phyloP scores from a whole-genome alignment of 345 rosid species.

The Eucalyptus camaldulensis region DNA sequence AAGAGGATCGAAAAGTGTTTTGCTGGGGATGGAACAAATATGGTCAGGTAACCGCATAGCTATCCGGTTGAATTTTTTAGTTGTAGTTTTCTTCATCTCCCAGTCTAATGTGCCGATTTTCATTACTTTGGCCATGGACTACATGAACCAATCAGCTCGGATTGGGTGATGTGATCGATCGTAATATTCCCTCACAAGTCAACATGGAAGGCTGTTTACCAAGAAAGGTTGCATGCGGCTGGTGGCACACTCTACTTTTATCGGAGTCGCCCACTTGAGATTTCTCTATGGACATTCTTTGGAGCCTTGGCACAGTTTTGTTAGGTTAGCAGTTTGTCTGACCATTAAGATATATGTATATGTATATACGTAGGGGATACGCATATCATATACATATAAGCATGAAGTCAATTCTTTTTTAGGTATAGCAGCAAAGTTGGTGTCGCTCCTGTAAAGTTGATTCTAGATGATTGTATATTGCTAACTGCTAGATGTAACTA shows the following conservation, averaged over 20 bases:
- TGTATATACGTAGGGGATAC: background rate
- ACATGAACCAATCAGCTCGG: slow-evolving; percentile 57
- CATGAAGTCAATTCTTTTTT: background rate
- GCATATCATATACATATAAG: background rate
- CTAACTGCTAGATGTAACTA: background rate
- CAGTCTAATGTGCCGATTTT: background rate
- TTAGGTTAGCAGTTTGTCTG: slow-evolving; percentile 26
- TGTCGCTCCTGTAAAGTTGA: background rate
- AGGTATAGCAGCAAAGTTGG: background rate
- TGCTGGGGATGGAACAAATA: slow-evolving; percentile 99
- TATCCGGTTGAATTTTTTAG: background rate
- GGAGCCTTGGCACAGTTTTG: slow-evolving; percentile 38
- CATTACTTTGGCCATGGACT: background rate
- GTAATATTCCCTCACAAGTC: slow-evolving; percentile 69
- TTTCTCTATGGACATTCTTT: background rate
- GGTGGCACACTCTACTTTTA: slow-evolving; percentile 98
- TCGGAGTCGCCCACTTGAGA: slow-evolving; percentile 46
- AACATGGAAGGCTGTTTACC: slow-evolving; percentile 48
- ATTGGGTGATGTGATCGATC: slow-evolving; percentile 76
- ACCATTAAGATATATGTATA: background rate
- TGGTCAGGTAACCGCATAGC: slow-evolving; percentile 63
- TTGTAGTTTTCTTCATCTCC: background rate
- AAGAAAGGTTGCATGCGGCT: slow-evolving; percentile 71
- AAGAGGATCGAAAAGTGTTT: slow-evolving; percentile 62
- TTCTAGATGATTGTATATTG: background rate